phyloP scores from a whole-genome alignment of 2,329 filamentous ascomycete species.

The Colletotrichum sp. region DNA sequence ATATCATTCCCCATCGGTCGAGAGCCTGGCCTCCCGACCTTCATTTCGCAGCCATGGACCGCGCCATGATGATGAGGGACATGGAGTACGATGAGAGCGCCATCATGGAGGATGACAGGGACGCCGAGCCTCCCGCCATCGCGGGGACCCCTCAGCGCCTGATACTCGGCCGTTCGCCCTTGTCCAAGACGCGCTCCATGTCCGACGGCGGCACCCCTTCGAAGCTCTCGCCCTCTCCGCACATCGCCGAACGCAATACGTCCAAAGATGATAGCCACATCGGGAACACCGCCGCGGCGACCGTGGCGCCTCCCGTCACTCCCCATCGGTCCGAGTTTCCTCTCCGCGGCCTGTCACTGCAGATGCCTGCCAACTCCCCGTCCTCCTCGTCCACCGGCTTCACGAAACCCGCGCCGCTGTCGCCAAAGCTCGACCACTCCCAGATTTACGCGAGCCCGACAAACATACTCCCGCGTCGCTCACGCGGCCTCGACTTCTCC shows the following conservation, averaged over 20 bases:
- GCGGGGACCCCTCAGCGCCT: conserved; percentile 6
- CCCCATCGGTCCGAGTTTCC: conserved; percentile 72
- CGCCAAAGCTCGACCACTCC: conserved; percentile 83
- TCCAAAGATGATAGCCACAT: conserved; percentile 73
- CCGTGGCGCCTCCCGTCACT: conserved; percentile 60
- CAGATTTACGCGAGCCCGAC: conserved; percentile 87
- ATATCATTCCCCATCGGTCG: not conserved
- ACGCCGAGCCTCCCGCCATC: not conserved
- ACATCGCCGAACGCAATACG: conserved; percentile 57
- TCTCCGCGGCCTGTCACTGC: conserved; percentile 69
- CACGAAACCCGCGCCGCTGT: conserved; percentile 71
- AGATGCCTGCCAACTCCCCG: conserved; percentile 64
- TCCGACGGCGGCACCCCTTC: conserved; percentile 67
- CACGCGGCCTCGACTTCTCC: conserved; percentile 90
- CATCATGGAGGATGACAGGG: conserved; percentile 33
- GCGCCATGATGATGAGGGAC: conserved; percentile 20
- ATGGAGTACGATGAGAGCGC: conserved; percentile 35
- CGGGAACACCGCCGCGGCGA: conserved; percentile 31
- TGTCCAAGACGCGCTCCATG: conserved; percentile 64
- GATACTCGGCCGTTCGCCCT: conserved; percentile 38
- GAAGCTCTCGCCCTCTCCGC: conserved; percentile 63
- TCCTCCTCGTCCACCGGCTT: conserved; percentile 30
- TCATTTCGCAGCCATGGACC: not conserved
- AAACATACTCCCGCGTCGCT: conserved; percentile 86
- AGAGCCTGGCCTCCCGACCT: not conserved